Evolutionary conservation across 2,329 filamentous ascomycete species (phyloP), one percentile per base, ranked within the genome.

Genomic region (Blumeriella jaapii): DNA sequence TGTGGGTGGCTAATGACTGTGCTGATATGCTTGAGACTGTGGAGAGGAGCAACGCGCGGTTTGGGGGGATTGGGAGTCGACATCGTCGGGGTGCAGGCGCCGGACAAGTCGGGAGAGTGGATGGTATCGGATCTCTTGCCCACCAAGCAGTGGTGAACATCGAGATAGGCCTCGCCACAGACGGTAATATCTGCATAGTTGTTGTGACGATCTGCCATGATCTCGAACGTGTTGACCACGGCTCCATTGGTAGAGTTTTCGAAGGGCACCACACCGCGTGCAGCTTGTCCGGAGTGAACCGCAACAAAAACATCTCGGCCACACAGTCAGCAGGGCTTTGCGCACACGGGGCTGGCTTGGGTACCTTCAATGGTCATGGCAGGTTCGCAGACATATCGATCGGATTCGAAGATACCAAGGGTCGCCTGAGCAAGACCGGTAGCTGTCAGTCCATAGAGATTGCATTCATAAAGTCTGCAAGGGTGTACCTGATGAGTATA

Each of bases 231-330:
- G 58, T 85, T 82, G 37, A 91, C 76, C 31, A 98, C 91, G 36
- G 81, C 79, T 52, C 91, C 91, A 59, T 96, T 94, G 55, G 84
- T 89, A 25, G 83, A 93, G 64, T 98, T 98, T 57, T 96, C 89
- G 59, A 94, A 87, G 5, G 91, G 91, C 2, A 95, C 82, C 18
- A 96, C 82, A 47, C 87, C 91, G 37, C 78, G 78, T 34, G 69
- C 60, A 1, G 73, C 74, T 27, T 63, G 55, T 39, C 72, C 69
- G 23, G 67, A 65, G 53, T 93, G 84, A 5, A 94, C 81, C 11
- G 76, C 69, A 32, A 77, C 67, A 58, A 95, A 94, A 49, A 93
- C 76, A 54, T 91, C 84, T 79, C 11, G 14, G 35, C 17, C 22
- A 20, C 15, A 34, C 29, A 24, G 32, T 41, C 33, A 42, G 38